Conservation (phyloP, 257 asterid species). For the Rubia yunnanensis region DNA sequence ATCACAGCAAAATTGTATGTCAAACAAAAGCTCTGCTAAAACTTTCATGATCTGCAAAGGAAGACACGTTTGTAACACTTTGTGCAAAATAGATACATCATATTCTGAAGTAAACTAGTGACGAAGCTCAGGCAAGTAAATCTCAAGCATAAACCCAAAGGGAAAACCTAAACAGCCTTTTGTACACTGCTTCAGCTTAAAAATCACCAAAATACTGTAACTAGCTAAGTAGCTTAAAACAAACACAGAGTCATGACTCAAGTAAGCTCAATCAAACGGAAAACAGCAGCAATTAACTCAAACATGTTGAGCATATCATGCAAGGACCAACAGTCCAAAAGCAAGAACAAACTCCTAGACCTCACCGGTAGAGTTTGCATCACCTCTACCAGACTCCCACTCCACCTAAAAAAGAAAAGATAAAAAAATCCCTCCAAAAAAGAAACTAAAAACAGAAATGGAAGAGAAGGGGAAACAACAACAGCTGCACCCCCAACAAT, state of each 20-base stretch:
- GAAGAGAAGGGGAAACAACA: neutral
- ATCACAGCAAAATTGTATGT: neutral
- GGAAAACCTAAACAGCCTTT: neutral
- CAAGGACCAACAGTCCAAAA: neutral
- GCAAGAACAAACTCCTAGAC: neutral
- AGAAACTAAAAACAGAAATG: neutral
- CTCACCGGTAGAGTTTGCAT: neutral
- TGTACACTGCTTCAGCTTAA: neutral
- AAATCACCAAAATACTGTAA: conserved; percentile 1
- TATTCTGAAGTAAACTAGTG: neutral
- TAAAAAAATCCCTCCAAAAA: neutral
- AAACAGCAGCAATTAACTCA: neutral
- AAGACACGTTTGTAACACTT: neutral
- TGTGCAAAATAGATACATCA: neutral
- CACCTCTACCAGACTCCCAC: neutral
- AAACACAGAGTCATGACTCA: neutral
- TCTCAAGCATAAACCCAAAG: neutral
- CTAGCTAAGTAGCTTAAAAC: neutral
- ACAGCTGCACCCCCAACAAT: neutral
- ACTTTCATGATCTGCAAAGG: neutral
- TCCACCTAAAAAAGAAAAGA: neutral
- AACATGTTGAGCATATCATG: neutral
- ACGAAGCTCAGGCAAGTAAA: neutral
- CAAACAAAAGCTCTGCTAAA: neutral
- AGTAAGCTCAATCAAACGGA: neutral